Conservation (phyloP, 2,329 filamentous ascomycete genomes). For the Verticillium alfalfae region DNA sequence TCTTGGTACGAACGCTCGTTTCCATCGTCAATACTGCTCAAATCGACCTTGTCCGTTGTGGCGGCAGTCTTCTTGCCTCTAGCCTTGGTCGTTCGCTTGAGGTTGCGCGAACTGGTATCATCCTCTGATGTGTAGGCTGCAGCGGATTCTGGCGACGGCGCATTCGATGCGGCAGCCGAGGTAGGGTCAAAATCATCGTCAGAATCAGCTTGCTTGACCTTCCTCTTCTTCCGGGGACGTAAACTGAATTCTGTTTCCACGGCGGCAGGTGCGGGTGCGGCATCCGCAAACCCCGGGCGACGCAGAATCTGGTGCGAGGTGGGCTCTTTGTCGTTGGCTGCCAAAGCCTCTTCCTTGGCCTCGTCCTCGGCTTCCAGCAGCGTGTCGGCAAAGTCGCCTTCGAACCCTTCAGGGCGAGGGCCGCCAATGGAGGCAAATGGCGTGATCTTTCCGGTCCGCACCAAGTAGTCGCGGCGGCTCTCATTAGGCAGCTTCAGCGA, state of each 20-base stretch:
- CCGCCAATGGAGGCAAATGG: conserved; percentile 79
- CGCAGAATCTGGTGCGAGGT: conserved; percentile 68
- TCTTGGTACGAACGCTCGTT: conserved; percentile 75
- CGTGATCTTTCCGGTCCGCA: conserved; percentile 95
- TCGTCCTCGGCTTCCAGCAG: conserved; percentile 80
- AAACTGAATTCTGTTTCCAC: conserved; percentile 51
- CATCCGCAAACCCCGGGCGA: conserved; percentile 65
- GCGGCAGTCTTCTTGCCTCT: conserved; percentile 27
- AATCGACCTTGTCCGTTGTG: conserved; percentile 37
- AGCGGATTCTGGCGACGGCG: conserved; percentile 21
- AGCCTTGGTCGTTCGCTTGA: conserved; percentile 37
- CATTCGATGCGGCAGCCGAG: conserved; percentile 14
- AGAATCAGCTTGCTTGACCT: conserved; percentile 22
- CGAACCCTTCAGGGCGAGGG: conserved; percentile 53
- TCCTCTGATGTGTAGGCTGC: conserved; percentile 29
- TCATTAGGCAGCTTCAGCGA: conserved; percentile 69
- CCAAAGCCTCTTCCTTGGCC: conserved; percentile 38
- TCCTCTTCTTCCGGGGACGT: conserved; percentile 52
- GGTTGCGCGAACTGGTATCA: conserved; percentile 31
- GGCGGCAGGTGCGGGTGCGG: conserved; percentile 24
- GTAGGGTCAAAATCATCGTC: conserved; percentile 41
- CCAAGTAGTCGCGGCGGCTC: conserved; percentile 80
- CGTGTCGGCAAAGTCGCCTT: conserved; percentile 69
- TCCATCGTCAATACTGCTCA: conserved; percentile 74
- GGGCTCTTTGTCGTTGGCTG: conserved; percentile 35